Conservation (phyloP, 805 yeast genomes). For the Peterozyma xylosa region DNA sequence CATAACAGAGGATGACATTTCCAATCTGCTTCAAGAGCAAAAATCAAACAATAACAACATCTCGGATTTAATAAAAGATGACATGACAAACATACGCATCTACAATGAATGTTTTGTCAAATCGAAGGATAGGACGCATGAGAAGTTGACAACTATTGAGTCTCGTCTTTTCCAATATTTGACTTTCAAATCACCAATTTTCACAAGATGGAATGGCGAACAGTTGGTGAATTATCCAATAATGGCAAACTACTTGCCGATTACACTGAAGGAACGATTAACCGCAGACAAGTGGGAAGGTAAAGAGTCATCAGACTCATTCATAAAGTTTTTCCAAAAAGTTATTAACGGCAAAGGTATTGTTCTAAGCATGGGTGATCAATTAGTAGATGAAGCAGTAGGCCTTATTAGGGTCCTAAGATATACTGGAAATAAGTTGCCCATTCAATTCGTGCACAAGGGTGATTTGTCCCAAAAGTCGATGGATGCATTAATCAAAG, state of each 20-base stretch:
- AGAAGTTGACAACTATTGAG: constrained; percentile 12
- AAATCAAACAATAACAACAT: background rate
- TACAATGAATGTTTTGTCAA: constrained; percentile 1
- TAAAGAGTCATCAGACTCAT: constrained; percentile 12
- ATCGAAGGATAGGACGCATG: constrained; percentile 1
- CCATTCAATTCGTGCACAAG: constrained; percentile 39
- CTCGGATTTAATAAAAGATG: background rate
- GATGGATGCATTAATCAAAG: constrained; percentile 23
- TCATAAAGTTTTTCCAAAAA: constrained; percentile 20
- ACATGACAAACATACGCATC: background rate
- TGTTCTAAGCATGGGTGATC: constrained; percentile 44
- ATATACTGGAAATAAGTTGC: constrained; percentile 39
- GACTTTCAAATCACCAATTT: constrained; percentile 17
- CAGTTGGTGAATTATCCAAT: background rate
- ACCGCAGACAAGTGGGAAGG: background rate
- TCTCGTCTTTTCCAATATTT: constrained; percentile 23
- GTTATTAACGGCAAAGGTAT: constrained; percentile 41
- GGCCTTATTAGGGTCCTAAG: constrained; percentile 42
- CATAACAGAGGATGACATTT: background rate
- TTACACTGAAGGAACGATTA: background rate
- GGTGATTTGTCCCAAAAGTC: constrained; percentile 29
- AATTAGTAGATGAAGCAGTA: constrained; percentile 35
- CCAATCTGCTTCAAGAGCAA: background rate
- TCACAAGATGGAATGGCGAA: constrained; percentile 8
- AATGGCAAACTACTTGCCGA: background rate